A percentile compares a stretch with the other conserved stretches of the same genome.
These are phyloP conservation scores for Aspergillus pseudotamarii DNA, from an alignment of 2,329 filamentous ascomycete genomes.

Conservation along the genomic window DNA sequence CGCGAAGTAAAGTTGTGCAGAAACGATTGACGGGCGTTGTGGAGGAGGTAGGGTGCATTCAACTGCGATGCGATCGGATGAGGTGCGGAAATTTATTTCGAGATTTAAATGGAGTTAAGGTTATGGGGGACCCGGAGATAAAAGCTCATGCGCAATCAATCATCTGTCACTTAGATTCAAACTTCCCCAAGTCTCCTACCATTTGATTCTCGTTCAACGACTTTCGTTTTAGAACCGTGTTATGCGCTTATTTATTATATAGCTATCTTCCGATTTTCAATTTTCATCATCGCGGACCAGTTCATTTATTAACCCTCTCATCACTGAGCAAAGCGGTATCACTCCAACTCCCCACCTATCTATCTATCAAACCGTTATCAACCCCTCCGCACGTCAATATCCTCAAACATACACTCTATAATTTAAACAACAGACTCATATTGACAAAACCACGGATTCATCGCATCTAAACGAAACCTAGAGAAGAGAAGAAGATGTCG, in stretches of 20 bases:
- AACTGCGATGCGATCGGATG: not conserved
- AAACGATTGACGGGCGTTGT: not conserved
- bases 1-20: not conserved
- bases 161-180: no score
- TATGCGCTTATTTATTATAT: not conserved
- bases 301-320: not conserved
- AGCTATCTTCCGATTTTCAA: not conserved
- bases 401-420: not conserved
- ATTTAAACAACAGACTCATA: not conserved
- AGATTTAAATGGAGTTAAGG: not conserved
- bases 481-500: slow-evolving; percentile 11
- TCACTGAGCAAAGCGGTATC: not conserved
- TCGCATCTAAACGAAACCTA: not conserved
- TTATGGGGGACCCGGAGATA: not conserved
- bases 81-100: not conserved
- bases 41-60: not conserved
- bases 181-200: not conserved
- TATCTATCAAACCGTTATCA: not conserved
- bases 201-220: not conserved
- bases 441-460: not conserved
- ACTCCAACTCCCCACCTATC: not conserved
- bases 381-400: not conserved
- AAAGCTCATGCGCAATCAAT: not conserved
- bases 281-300: not conserved
- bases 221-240: not conserved